Evolutionary conservation across 495 filamentous ascomycete genomes (phyloP).

Genomic region (Aspergillus nidulans): DNA sequence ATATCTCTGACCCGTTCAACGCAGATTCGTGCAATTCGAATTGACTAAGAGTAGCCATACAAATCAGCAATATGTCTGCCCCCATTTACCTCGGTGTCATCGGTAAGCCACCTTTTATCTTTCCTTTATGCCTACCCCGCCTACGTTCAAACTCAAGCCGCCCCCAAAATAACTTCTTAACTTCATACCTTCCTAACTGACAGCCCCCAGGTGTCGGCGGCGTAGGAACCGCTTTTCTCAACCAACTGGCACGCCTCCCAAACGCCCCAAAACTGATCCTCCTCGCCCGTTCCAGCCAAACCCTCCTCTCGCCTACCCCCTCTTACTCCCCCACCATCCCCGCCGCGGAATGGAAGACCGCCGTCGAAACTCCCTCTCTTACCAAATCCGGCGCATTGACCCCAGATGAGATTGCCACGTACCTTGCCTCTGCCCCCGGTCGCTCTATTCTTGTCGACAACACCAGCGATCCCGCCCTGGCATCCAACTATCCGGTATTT

Average conservation of each 20-base stretch:
- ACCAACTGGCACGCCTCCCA: constrained; percentile 65
- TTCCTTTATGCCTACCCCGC: not conserved
- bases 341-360: constrained; percentile 48
- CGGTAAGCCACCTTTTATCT: constrained; percentile 22
- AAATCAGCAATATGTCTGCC: constrained; percentile 33
- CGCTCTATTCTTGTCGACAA: constrained; percentile 85
- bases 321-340: constrained; percentile 47
- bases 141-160: not conserved
- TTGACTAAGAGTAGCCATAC: too few relatives aligned
- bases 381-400: constrained; percentile 46
- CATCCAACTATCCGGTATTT: constrained; percentile 71
- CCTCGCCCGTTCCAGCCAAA: constrained; percentile 75
- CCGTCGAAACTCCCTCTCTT: constrained; percentile 52
- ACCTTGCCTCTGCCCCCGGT: constrained; percentile 64
- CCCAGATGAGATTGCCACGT: constrained; percentile 64
- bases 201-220: constrained; percentile 71
- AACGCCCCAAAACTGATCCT: constrained; percentile 67
- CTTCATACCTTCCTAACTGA: not conserved
- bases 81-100: constrained; percentile 47
- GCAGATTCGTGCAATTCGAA: not conserved
- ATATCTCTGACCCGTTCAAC: not conserved
- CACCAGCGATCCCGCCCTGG: constrained; percentile 79
- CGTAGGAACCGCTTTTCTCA: constrained; percentile 86
- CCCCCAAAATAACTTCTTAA: not conserved
- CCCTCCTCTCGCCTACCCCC: constrained; percentile 54